Base-by-base conservation (phyloP, 257 asterid species). In the Leptodermis oblonga region DNA sequence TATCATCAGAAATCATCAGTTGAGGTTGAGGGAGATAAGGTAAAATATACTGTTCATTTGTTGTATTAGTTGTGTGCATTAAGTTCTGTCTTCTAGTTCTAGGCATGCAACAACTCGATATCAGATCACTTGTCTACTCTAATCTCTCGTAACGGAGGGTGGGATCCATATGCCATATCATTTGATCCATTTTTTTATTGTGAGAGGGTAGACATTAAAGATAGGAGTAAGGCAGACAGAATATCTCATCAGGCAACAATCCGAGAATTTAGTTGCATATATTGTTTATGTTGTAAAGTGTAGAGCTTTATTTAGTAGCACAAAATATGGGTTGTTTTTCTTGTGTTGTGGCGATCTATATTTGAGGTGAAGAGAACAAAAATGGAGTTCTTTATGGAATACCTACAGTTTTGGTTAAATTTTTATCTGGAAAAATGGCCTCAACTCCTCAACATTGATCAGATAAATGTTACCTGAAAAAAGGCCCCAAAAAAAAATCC, bases 21-120 rank as follows among this genome's bases (percentile, higher is more conserved):
- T 41, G 65, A 72, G 76, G 76, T 73, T 45, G 54, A 66, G 67
- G 34, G 23, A 28, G 3, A 3, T 64, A 11, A n/a, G n/a, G n/a
- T n/a, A n/a, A n/a, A n/a, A 52, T 33, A n/a, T 11, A 62, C 54
- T 62, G 9, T 34, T 64, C 41, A 37, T 51, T 34, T 53, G 34
- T 45, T 30, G 60, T n/a, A 12, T 22, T 45, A 13, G 30, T 58
- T 42, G 30, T n/a, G 0, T 51, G 23, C 7, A 51, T 7, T 43
- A 43, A 52, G 56, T 46, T 48, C 17, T n/a, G 22, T 43, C 23
- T 65, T 46, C 12, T n/a, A 20, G 58, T 11, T 13, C n/a, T 20
- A 0, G 18, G n/a, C n/a, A n/a, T n/a, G n/a, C n/a, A n/a, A n/a
- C n/a, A n/a, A n/a, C n/a, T n/a, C n/a, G n/a, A n/a, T n/a, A n/a